Base-by-base conservation (phyloP, 306 rosid species). In the Dicorynia guianensis region DNA sequence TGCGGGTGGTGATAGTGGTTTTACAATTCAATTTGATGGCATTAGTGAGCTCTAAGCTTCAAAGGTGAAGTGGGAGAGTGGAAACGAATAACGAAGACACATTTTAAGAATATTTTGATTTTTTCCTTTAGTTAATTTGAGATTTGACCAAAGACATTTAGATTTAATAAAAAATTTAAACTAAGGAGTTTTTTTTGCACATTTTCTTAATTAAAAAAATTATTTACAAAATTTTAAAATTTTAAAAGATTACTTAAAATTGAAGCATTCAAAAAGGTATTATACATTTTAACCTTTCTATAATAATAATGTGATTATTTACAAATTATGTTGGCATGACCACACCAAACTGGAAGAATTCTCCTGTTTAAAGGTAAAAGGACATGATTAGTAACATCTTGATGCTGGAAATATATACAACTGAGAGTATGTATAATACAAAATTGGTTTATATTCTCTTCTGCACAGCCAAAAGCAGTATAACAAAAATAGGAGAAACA, bases 401-500 rank as follows among this genome's bases (percentile, higher is more conserved):
- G 14, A 30, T 2, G 6, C 39, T 63, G 57, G 11, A 53, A 48
- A 38, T 20, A 2, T 72, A 72, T 63, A 68, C 67, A 75, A 36
- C 6, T 7, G 63, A 6, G 19, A 38, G 39, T 15, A 44, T 11
- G 74, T 52, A 13, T 69, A 18, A 25, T 25, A 40, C 72, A 39
- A 55, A 60, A 36, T 9, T 15, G 11, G 54, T 67, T 75, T 77
- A 93, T 85, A 76, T 81, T 80, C 88, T 84, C 90, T 93, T 89
- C 58, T 84, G 91, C 59, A 91, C 12, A 71, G 91, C 98, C 70
- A 89, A 56, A 50, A 89, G 33, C 56, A 93, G 63, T 44, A 93
- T 84, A 2, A 90, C 47, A 67, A 91, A 85, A 80, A 93, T 85
- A 38, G 97, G 98, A 72, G 96, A 93, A 87, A 85, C 61, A 44